Evolutionary conservation across 2,329 filamentous ascomycete species (phyloP).

Genomic region (Cladophialophora carrionii): DNA sequence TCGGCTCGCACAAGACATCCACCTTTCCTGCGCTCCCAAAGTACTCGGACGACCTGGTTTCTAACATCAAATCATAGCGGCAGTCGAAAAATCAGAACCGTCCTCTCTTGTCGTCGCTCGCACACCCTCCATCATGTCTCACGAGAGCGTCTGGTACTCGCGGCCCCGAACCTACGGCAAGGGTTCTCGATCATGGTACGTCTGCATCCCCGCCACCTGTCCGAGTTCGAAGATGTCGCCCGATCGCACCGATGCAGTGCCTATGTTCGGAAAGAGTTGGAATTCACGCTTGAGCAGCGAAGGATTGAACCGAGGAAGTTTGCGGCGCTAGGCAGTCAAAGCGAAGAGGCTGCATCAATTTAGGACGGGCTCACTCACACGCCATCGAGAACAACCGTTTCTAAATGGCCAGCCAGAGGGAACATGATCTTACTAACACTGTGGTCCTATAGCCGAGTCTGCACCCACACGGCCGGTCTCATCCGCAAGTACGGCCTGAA

Average conservation of each 20-base stretch:
- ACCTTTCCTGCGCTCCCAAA: neutral
- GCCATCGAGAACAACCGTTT: neutral
- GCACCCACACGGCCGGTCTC: slow-evolving; percentile 96
- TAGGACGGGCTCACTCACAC: neutral
- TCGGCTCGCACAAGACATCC: neutral
- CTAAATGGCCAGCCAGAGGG: neutral
- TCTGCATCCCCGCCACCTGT: neutral
- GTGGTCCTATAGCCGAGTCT: slow-evolving; percentile 66
- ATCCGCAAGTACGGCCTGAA: slow-evolving; percentile 99
- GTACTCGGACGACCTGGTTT: neutral
- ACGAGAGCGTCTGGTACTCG: slow-evolving; percentile 99
- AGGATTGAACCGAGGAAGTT: neutral
- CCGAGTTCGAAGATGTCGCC: neutral
- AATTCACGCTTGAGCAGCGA: neutral
- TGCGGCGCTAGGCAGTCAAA: neutral
- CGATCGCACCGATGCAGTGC: too few relatives aligned
- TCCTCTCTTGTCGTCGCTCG: slow-evolving; percentile 1
- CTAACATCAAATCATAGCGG: slow-evolving; percentile 13
- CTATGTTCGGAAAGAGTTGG: neutral
- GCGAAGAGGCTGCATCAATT: neutral
- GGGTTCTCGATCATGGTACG: slow-evolving; percentile 41
- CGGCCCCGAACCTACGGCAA: slow-evolving; percentile 71
- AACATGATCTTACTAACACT: neutral
- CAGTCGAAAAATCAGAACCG: neutral
- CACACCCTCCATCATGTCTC: slow-evolving; percentile 66